A percentile compares a stretch with the other conserved stretches of the same genome.
Evolutionary conservation across 441 rosid genomes (phyloP).

Genomic region (Syzygium malaccense): DNA sequence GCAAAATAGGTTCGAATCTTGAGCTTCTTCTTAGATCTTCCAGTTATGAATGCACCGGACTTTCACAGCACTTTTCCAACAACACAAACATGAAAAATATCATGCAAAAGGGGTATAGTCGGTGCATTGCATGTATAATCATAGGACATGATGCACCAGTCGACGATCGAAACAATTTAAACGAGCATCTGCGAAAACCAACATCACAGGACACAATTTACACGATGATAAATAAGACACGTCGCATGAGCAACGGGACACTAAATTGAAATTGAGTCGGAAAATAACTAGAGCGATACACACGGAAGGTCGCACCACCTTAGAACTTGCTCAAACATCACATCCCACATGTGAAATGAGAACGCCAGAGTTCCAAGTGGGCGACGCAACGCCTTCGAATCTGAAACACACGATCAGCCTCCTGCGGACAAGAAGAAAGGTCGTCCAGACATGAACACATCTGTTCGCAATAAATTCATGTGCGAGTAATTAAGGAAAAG

Average conservation of each 20-base stretch:
- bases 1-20: neutral
- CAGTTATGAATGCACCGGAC: neutral
- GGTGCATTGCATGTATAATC: neutral
- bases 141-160: neutral
- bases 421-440: neutral
- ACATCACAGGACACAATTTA: neutral
- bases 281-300: neutral
- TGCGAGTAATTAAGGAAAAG: neutral
- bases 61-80: neutral
- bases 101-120: neutral
- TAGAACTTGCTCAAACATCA: neutral
- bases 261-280: rapidly evolving
- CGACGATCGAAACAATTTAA: neutral
- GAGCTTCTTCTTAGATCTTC: neutral
- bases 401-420: neutral
- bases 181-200: neutral
- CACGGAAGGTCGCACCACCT: neutral
- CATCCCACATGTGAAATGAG: neutral
- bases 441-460: neutral
- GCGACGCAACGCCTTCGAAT: too few relatives aligned
- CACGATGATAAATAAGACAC: neutral
- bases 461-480: neutral
- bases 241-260: rapidly evolving
- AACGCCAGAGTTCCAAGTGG: neutral
- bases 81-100: neutral